A percentile compares a stretch with the other conserved stretches of the same genome.
Conservation (phyloP, 352 stramenopile species). For the Pythium dissotocum region DNA sequence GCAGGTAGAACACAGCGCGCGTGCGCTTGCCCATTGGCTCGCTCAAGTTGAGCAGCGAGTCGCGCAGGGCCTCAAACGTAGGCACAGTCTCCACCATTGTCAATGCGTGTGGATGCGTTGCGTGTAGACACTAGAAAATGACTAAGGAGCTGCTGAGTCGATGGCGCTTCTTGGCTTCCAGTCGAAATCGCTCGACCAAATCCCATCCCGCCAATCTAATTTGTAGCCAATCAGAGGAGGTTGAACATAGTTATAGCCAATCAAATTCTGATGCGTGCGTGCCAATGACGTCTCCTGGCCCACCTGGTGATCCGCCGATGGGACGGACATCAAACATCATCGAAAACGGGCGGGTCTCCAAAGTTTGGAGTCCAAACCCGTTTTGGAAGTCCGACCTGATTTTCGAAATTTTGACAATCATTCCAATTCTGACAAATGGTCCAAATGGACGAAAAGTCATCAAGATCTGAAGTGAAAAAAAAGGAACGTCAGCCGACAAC, state of each 20-base stretch:
- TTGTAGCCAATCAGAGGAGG: conserved; percentile 32
- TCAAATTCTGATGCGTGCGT: conserved; percentile 18
- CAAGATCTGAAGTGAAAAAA: conserved; percentile 7
- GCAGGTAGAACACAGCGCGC: conserved; percentile 91
- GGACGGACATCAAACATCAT: conserved; percentile 5
- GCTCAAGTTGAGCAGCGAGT: conserved; percentile 73
- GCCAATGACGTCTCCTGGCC: conserved; percentile 19
- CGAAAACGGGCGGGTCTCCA: conserved; percentile 3
- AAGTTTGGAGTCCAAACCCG: background rate
- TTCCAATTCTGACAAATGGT: background rate
- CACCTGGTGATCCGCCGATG: background rate
- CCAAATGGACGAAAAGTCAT: conserved; percentile 9
- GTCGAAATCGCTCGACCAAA: conserved; percentile 15
- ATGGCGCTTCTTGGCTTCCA: conserved; percentile 14
- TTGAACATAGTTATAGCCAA: conserved; percentile 26
- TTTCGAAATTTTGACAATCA: conserved; percentile 2
- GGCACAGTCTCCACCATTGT: conserved; percentile 41
- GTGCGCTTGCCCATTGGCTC: conserved; percentile 90
- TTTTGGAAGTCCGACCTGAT: background rate
- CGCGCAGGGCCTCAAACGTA: conserved; percentile 57
- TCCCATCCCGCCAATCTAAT: background rate
- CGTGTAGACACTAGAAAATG: conserved; percentile 1
- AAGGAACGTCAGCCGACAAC: conserved; percentile 11
- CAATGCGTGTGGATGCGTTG: background rate
- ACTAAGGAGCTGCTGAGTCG: background rate